These are phyloP conservation scores for Fomitiporia mediterranea DNA, from an alignment of 1,284 basidiomycete species.

Conservation along the genomic window DNA sequence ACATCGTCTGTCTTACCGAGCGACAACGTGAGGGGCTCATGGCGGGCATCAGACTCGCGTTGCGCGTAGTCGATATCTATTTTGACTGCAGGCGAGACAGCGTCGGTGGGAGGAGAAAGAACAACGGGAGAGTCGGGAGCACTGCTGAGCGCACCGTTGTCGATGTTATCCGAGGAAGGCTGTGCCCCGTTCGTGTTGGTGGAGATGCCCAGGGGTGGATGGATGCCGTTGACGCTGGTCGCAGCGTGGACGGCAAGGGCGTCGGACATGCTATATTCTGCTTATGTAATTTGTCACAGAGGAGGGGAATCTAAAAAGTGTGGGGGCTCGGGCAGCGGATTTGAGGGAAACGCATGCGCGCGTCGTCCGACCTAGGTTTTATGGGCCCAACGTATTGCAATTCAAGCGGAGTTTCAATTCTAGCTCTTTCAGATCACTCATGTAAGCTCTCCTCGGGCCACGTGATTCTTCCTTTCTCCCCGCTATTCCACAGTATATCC, in stretches of 20 bases:
- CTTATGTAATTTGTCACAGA: not conserved
- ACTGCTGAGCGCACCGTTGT: conserved; percentile 34
- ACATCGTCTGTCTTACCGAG: conserved; percentile 35
- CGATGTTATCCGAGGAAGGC: conserved; percentile 35
- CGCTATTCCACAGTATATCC: conserved; percentile 11
- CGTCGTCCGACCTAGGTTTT: not conserved
- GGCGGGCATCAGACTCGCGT: conserved; percentile 59
- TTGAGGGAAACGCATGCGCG: conserved; percentile 6
- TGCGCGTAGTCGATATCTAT: conserved; percentile 55
- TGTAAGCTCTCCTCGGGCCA: not conserved
- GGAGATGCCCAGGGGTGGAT: conserved; percentile 37
- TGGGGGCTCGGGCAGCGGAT: conserved; percentile 4
- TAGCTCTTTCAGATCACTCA: conserved; percentile 1
- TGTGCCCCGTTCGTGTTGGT: conserved; percentile 29
- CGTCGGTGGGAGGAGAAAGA: conserved; percentile 38
- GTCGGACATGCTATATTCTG: conserved; percentile 47
- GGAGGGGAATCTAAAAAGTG: conserved; percentile 5
- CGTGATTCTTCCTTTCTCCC: conserved; percentile 5
- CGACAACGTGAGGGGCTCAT: conserved; percentile 49
- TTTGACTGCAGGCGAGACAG: conserved; percentile 46
- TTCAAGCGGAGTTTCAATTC: conserved; percentile 6
- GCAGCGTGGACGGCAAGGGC: conserved; percentile 25
- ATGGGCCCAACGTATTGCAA: not conserved
- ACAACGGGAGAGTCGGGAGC: conserved; percentile 32
- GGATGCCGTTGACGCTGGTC: conserved; percentile 48